Base-by-base conservation (phyloP, 495 filamentous ascomycete genomes). In the Zalerion maritima region DNA sequence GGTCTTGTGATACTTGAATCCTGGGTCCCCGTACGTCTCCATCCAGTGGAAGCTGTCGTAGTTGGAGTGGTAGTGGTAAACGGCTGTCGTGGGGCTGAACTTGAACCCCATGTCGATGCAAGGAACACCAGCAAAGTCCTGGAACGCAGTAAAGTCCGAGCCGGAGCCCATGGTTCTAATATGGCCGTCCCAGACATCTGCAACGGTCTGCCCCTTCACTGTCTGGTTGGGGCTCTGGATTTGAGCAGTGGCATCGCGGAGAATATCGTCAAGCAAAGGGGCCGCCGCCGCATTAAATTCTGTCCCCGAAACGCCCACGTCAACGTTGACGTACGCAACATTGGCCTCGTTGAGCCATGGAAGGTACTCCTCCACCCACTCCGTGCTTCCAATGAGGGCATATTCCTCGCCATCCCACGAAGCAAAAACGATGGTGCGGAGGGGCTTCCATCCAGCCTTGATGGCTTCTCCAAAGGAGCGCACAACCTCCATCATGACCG, bases 341-440 rank as follows among this genome's bases (percentile, higher is more conserved):
- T 77, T 81, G 7, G 80, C 60, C 14, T 64, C 62, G 6, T 63
- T 70, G 6, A 96, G 63, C 84, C 86, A 94, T 1, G 81, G 79
- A 0, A 92, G 53, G 34, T 81, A 81, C 41, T 97, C 89, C 50
- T 97, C 89, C 5, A 97, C 89, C 58, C 85, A 84, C 53, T 97
- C 91, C 1, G 91, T 96, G 6, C 79, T 85, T 8, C 89, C 89
- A 29, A 94, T 70, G 9, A 91, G 55, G 37, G 91, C 92, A 45
- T 94, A 96, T 49, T 92, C 85, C 45, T 83, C 81, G 17, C 75
- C 89, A 45, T 97, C 89, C 89, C 89, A 96, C 42, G 77, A 87
- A 14, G 79, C 81, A 50, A 96, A 94, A 35, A 89, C 76, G 38
- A 97, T 85, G 4, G 82, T 93, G 8, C 89, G 77, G 1, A 86